These are phyloP conservation scores for Fusarium zealandicum DNA, from an alignment of 2,329 filamentous ascomycete genomes.

Conservation along the genomic window DNA sequence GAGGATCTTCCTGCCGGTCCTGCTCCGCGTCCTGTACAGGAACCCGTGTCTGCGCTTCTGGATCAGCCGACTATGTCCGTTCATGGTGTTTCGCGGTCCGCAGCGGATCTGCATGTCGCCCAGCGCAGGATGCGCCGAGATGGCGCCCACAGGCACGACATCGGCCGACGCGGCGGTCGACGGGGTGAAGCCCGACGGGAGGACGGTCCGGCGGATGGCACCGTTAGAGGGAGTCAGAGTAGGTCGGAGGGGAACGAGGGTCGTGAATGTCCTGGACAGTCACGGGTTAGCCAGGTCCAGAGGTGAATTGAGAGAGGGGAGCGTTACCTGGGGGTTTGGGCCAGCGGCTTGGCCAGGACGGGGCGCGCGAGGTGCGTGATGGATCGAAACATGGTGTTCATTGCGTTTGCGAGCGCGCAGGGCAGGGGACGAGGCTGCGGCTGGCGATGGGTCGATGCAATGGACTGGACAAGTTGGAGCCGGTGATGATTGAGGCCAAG, in stretches of 20 bases:
- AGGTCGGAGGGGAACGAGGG: constrained; percentile 60
- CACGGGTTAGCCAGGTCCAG: constrained; percentile 8
- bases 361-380: constrained; percentile 45
- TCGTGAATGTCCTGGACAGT: constrained; percentile 53
- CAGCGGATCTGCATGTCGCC: constrained; percentile 61
- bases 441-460: constrained; percentile 25
- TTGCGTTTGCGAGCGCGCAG: constrained; percentile 20
- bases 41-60: constrained; percentile 68
- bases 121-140: constrained; percentile 63
- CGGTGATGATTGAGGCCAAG: constrained; percentile 27
- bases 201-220: constrained; percentile 43
- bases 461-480: constrained; percentile 8
- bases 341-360: constrained; percentile 34
- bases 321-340: constrained; percentile 38
- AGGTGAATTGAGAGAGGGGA: not conserved
- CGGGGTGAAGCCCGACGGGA: constrained; percentile 45
- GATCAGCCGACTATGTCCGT: constrained; percentile 59
- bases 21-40: constrained; percentile 57
- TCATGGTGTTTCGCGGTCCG: constrained; percentile 66
- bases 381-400: constrained; percentile 41
- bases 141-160: constrained; percentile 53
- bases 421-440: constrained; percentile 13
- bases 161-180: constrained; percentile 47
- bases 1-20: constrained; percentile 61
- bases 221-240: constrained; percentile 47